Base-by-base conservation (phyloP, 805 yeast genomes). In the Metahyphopichia silvanorum region DNA sequence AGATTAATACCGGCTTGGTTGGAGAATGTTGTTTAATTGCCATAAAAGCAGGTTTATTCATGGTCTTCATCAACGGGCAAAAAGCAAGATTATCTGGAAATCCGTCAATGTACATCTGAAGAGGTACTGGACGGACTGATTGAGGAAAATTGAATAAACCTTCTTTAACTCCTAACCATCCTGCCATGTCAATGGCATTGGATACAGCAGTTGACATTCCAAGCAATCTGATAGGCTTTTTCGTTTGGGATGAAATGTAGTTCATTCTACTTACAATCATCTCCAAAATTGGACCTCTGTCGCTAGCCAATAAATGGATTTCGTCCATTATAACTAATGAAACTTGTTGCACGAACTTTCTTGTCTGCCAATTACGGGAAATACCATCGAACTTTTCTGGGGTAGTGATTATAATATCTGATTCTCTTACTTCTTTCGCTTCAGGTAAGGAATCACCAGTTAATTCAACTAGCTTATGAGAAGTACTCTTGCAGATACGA, bases 1-100 rank as follows among this genome's bases (percentile, higher is more conserved):
- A 85, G n/a, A 85, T 79, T 44, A 85, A 67, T 8, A 82, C 91
- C 0, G 96, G 95, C 52, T 88, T 80, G 13, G 64, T 65, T 2
- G 96, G 94, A 0, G 96, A 84, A 53, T 89, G 96, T 42, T 86
- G 87, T 51, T 87, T 86, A 42, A 88, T 88, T 0, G 96, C 95
- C 82, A 82, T 76, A 49, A 84, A 88, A 0, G 95, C 91, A 1
- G 97, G 96, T 48, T 73, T 87, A 68, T 80, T 87, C 93, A 77
- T 86, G 15, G 79, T 84, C 64, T 79, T 86, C 96, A 85, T 85
- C 49, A 86, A 64, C 1, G 91, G 87, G 46, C 88, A 79, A 50
- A 85, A 84, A 1, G 87, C 88, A 39, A 82, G 67, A 41, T 82
- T 81, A 42, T 84, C 93, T 1, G 88, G 89, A 47, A 81, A 85